Conservation (phyloP, 2,329 filamentous ascomycete species). For the Verticillium albo-atrum region DNA sequence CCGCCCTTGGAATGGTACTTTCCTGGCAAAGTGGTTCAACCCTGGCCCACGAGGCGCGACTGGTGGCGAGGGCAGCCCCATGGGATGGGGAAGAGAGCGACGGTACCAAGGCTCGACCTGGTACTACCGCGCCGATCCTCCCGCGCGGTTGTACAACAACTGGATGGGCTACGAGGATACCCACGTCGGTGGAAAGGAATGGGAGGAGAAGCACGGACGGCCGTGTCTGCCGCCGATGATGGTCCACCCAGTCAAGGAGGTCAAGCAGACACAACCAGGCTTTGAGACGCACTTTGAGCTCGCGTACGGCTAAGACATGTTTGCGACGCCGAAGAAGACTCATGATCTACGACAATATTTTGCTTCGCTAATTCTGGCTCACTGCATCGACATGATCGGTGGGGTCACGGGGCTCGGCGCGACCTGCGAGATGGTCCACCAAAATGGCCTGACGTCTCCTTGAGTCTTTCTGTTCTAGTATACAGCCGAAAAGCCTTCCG, state of each 20-base stretch:
- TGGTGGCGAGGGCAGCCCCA: conserved; percentile 50
- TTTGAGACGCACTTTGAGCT: conserved; percentile 32
- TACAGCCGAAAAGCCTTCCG: background rate
- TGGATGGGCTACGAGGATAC: conserved; percentile 58
- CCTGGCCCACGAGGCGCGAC: conserved; percentile 50
- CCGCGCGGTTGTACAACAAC: conserved; percentile 57
- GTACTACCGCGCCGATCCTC: conserved; percentile 56
- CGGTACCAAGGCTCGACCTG: conserved; percentile 55
- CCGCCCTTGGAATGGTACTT: conserved; percentile 59
- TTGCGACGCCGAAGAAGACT: conserved; percentile 5
- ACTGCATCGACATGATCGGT: background rate
- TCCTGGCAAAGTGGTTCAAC: conserved; percentile 56
- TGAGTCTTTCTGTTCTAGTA: background rate
- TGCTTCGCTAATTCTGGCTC: background rate
- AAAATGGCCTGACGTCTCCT: background rate
- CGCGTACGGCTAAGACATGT: conserved; percentile 26
- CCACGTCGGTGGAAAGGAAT: conserved; percentile 47
- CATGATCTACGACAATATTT: conserved; percentile 1
- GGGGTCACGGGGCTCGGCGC: background rate
- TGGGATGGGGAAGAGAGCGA: conserved; percentile 55
- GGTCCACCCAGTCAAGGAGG: conserved; percentile 57
- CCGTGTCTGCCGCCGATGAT: conserved; percentile 55
- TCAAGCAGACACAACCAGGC: conserved; percentile 43
- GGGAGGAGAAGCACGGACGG: conserved; percentile 52
- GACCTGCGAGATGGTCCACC: background rate